phyloP scores from a whole-genome alignment of 345 rosid species.

The Moricandia moricandioides region DNA sequence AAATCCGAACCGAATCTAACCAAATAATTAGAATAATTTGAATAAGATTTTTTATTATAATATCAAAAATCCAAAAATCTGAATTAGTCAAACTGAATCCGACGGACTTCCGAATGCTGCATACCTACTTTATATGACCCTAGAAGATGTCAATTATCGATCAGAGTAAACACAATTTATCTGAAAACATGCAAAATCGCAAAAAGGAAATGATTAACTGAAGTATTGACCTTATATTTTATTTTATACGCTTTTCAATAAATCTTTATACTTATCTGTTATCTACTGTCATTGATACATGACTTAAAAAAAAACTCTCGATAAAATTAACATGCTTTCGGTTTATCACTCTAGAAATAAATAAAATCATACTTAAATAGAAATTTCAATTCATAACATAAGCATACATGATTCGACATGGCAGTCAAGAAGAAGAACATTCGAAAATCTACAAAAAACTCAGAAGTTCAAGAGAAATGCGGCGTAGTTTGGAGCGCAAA shows the following conservation, averaged over 20 bases:
- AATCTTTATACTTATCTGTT: no score
- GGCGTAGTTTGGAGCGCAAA: slow-evolving; percentile 31
- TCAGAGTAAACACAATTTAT: background rate
- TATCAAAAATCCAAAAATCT: no score
- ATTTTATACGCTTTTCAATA: background rate
- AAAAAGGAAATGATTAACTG: background rate
- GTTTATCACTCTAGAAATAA: background rate
- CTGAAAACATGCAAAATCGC: background rate
- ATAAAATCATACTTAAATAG: no score
- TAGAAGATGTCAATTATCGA: background rate
- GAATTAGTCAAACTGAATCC: no score
- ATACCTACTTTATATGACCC: background rate
- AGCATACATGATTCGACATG: background rate
- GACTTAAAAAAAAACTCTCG: no score
- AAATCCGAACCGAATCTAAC: no score
- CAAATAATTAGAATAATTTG: no score
- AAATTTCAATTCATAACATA: slow-evolving; percentile 1
- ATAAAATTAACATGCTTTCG: background rate
- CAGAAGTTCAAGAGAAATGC: slow-evolving; percentile 35
- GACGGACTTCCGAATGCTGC: no score
- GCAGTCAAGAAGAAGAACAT: slow-evolving; percentile 18
- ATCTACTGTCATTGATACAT: no score
- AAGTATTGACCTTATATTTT: background rate
- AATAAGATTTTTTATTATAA: no score
- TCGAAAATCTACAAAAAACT: slow-evolving; percentile 6